Percentiles rank a stretch among this genome's conserved stretches.
phyloP scores from a whole-genome alignment of 345 rosid genomes.

The Mangifera indica region DNA sequence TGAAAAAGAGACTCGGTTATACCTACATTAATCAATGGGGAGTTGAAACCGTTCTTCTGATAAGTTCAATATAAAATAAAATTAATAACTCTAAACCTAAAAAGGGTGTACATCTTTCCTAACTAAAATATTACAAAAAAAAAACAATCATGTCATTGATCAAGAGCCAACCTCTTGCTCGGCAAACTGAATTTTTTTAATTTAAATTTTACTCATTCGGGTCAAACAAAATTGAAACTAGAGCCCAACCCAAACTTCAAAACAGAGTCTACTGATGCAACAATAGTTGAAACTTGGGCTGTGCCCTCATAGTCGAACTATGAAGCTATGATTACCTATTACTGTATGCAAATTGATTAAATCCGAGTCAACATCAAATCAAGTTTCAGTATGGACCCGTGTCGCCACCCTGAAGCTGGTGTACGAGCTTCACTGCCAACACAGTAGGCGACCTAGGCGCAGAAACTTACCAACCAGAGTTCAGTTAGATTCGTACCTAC shows the following conservation, averaged over 20 bases:
- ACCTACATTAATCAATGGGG: too few relatives aligned
- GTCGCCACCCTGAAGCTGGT: background rate
- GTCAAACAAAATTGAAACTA: background rate
- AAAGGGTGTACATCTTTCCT: too few relatives aligned
- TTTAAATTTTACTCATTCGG: too few relatives aligned
- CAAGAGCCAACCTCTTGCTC: too few relatives aligned
- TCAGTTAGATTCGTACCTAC: background rate
- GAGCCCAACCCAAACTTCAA: background rate
- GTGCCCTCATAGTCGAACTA: too few relatives aligned
- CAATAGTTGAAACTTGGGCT: background rate
- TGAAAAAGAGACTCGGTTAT: too few relatives aligned
- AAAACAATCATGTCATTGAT: too few relatives aligned
- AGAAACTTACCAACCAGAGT: background rate
- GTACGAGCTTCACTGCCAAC: constrained; percentile 12
- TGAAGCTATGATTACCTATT: background rate
- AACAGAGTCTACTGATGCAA: background rate
- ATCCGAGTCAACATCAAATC: background rate
- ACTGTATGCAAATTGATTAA: background rate
- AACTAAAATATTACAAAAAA: too few relatives aligned
- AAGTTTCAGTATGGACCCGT: background rate
- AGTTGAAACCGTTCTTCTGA: too few relatives aligned
- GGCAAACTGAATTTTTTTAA: too few relatives aligned
- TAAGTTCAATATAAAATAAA: too few relatives aligned
- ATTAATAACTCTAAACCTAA: too few relatives aligned
- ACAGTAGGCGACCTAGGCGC: background rate